Evolutionary conservation across 345 rosid species (phyloP), one percentile per base, ranked within the genome.

Genomic region (Theobroma cacao): DNA sequence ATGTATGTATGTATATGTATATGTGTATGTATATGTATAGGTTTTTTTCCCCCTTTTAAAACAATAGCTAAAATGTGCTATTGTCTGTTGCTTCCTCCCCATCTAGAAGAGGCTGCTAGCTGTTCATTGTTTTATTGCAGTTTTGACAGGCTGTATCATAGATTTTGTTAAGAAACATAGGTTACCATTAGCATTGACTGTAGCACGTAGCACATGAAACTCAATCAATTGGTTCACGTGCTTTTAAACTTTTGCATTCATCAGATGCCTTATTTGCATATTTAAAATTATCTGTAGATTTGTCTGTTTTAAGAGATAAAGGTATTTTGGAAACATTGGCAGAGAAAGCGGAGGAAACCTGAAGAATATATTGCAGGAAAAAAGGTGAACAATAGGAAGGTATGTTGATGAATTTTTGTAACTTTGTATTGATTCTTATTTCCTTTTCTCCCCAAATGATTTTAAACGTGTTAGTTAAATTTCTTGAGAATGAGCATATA

Each of bases 261-360:
- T 31, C 53, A 72, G 31, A 2, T 38, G 33, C 18, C n/a, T 48
- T 50, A 31, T 70, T 48, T 31, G 18, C n/a, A 7, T 2, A 52
- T 72, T 20, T 5, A 20, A 47, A 50, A 50, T 50, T 31, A 18
- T 48, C 14, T 4, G 10, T 71, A 9, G 40, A 70, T 47, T 50
- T 7, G 3, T 72, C 38, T 61, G 70, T 47, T 75, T 47, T 43
- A 67, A 52, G 58, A 40, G 20, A 77, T 53, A 24, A 60, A 41
- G 67, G 55, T 68, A 60, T 67, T 77, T 84, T 52, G 63, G 45
- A 79, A 73, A 71, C 40, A 84, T 82, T 76, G 43, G 45, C 89
- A 94, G 99, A 89, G 95, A 85, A 96, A 96, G 82, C 87, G 97
- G 82, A 90, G 97, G 84, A 95, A 93, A 89, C 80, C 89, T 66